Percentiles rank a stretch among this genome's conserved stretches.
These are phyloP conservation scores for Blastocystis sp. DNA, from an alignment of 352 stramenopile genomes.

Conservation along the genomic window DNA sequence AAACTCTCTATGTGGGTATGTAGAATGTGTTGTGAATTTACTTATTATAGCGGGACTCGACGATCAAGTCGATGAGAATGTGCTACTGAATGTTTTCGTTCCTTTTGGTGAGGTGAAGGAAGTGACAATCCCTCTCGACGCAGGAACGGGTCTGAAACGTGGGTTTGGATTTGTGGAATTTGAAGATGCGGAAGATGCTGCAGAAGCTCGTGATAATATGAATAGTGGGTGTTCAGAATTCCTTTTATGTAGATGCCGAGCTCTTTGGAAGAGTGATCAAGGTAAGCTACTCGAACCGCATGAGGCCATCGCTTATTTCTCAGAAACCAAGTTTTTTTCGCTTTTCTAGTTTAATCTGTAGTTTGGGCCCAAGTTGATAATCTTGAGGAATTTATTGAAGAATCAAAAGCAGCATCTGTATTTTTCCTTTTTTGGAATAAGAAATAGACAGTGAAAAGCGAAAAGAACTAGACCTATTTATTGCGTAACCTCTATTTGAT, in stretches of 20 bases:
- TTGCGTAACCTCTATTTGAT: too few species aligned
- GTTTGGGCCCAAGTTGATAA: conserved; percentile 57
- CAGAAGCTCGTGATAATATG: conserved; percentile 58
- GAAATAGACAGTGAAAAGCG: not conserved
- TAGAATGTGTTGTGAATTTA: not conserved
- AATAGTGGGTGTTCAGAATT: not conserved
- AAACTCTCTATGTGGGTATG: conserved; percentile 56
- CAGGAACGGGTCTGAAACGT: conserved; percentile 44
- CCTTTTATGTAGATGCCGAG: conserved; percentile 3
- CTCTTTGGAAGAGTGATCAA: conserved; percentile 57
- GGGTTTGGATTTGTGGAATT: conserved; percentile 62
- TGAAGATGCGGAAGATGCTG: conserved; percentile 59
- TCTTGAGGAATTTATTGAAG: not conserved
- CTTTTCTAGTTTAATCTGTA: not conserved
- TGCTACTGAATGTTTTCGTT: conserved; percentile 39
- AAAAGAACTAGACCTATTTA: not conserved
- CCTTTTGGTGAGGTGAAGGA: conserved; percentile 61
- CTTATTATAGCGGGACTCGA: conserved; percentile 31
- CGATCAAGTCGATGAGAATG: conserved; percentile 51
- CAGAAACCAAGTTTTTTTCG: conserved; percentile 45
- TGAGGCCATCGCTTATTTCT: conserved; percentile 17
- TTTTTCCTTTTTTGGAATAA: not conserved
- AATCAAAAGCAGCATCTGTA: not conserved
- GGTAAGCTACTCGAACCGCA: conserved; percentile 55
- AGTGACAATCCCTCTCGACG: conserved; percentile 49